Evolutionary conservation across 176 grass and related monocot species (phyloP).

Genomic region (Ampelocalamus luodianensis): DNA sequence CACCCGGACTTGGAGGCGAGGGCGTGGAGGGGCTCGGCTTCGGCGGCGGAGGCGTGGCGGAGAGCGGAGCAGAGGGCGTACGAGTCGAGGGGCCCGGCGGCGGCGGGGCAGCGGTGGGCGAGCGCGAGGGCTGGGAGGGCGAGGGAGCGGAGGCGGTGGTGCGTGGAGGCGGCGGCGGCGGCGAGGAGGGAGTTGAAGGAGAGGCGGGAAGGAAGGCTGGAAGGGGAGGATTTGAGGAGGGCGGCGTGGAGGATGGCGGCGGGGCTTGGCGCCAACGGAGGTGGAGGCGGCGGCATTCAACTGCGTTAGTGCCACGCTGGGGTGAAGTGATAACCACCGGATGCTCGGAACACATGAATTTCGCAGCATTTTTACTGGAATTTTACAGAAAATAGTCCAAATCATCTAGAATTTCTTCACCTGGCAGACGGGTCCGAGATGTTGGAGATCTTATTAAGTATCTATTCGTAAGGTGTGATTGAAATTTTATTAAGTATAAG

Average conservation of each 20-base stretch:
- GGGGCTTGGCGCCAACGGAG: slow-evolving; percentile 35
- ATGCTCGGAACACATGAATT: too few relatives aligned
- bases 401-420: too few relatives aligned
- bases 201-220: slow-evolving; percentile 35
- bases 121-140: slow-evolving; percentile 54
- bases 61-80: slow-evolving; percentile 65
- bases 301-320: too few relatives aligned
- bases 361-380: too few relatives aligned
- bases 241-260: slow-evolving; percentile 58
- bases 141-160: slow-evolving; percentile 42
- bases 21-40: slow-evolving; percentile 41
- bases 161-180: slow-evolving; percentile 43
- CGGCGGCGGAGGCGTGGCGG: slow-evolving; percentile 22
- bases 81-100: slow-evolving; percentile 54
- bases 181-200: slow-evolving; percentile 57
- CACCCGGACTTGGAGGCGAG: slow-evolving; percentile 52
- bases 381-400: too few relatives aligned
- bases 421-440: too few relatives aligned
- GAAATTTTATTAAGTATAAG: too few relatives aligned
- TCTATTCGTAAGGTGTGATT: too few relatives aligned
- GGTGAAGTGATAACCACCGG: too few relatives aligned
- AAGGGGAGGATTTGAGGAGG: slow-evolving; percentile 38
- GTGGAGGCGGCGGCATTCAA: slow-evolving; percentile 15
- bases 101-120: slow-evolving; percentile 37
- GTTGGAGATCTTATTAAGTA: too few relatives aligned